A percentile compares a stretch with the other conserved stretches of the same genome.
These are phyloP conservation scores for Fraxinus floribunda DNA, from an alignment of 305 asterid genomes.

Conservation along the genomic window DNA sequence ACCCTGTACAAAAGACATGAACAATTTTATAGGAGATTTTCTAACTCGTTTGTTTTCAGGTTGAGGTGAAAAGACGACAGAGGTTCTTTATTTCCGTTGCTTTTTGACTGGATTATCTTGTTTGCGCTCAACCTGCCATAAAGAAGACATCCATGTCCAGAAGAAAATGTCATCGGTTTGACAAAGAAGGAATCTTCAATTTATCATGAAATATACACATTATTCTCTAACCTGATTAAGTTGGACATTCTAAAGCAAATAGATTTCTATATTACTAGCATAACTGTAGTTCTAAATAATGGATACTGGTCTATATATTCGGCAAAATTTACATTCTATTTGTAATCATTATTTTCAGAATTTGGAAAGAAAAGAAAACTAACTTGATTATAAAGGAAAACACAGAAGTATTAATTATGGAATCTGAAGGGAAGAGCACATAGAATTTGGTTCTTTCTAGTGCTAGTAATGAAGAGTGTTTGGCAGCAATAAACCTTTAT, in stretches of 20 bases:
- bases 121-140: conserved; percentile 60
- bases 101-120: conserved; percentile 52
- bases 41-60: conserved; percentile 9
- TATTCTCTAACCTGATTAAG: neutral
- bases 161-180: neutral
- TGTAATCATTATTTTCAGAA: neutral
- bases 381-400: neutral
- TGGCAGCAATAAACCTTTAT: neutral
- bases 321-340: neutral
- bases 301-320: neutral
- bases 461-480: neutral
- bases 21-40: neutral
- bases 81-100: conserved; percentile 47
- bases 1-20: conserved; percentile 10
- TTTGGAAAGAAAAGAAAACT: neutral
- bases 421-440: neutral
- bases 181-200: neutral
- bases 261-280: neutral
- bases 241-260: neutral
- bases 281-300: neutral
- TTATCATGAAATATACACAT: neutral
- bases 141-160: conserved; percentile 19
- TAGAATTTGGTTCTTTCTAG: neutral
- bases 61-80: neutral
- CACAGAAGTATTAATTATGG: neutral